Evolutionary conservation across 345 rosid species (phyloP).

Genomic region (Arabis hirsuta): DNA sequence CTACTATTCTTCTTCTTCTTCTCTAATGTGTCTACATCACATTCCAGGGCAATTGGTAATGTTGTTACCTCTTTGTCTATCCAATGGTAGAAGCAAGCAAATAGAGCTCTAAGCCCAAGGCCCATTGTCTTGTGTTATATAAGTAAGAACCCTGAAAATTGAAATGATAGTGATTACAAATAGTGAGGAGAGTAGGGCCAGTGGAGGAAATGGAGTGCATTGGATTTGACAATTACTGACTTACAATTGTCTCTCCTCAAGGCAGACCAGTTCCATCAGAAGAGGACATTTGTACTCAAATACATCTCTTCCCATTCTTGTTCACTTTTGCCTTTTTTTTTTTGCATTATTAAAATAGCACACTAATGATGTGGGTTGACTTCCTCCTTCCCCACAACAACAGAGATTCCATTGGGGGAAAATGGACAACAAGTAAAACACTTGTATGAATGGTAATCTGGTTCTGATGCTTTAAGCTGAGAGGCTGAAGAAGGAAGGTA

Average conservation of each 20-base stretch:
- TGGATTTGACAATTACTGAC: constrained; percentile 30
- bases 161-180: constrained; percentile 30
- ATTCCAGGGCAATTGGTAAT: constrained; percentile 27
- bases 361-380: constrained; percentile 49
- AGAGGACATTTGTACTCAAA: constrained; percentile 40
- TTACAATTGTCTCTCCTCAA: constrained; percentile 29
- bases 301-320: constrained; percentile 30
- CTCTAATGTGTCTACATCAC: constrained; percentile 11
- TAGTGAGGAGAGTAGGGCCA: constrained; percentile 38
- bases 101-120: constrained; percentile 35
- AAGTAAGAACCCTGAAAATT: constrained; percentile 3
- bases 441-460: constrained; percentile 26
- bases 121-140: constrained; percentile 33
- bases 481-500: constrained; percentile 27
- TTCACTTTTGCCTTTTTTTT: constrained; percentile 28
- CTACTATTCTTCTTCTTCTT: constrained; percentile 5
- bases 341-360: constrained; percentile 42
- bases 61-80: constrained; percentile 27
- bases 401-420: constrained; percentile 32
- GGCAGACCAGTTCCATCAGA: constrained; percentile 44
- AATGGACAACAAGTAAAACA: constrained; percentile 37
- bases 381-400: constrained; percentile 35
- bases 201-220: constrained; percentile 34
- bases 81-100: constrained; percentile 19
- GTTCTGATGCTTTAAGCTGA: constrained; percentile 24